These are phyloP conservation scores for Sordariomycetes sp. DNA, from an alignment of 2,329 filamentous ascomycete species.

Conservation along the genomic window DNA sequence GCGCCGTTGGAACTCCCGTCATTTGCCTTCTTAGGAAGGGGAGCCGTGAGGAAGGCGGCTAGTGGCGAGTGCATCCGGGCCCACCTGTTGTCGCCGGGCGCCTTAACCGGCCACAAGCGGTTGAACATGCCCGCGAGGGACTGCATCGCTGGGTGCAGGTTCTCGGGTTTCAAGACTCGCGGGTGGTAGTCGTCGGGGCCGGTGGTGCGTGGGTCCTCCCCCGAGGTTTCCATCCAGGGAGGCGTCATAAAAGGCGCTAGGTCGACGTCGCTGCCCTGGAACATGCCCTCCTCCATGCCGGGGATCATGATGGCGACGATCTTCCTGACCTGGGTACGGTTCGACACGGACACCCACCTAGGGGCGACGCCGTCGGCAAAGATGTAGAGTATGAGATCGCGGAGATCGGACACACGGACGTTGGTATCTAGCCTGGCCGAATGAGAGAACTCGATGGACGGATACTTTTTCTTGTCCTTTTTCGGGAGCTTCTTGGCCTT, in stretches of 20 bases:
- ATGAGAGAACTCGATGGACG: slow-evolving; percentile 45
- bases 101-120: slow-evolving; percentile 80
- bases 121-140: slow-evolving; percentile 74
- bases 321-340: slow-evolving; percentile 58
- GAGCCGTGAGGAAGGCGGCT: slow-evolving; percentile 69
- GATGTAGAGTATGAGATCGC: slow-evolving; percentile 55
- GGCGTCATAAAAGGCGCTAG: slow-evolving; percentile 29
- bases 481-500: slow-evolving; percentile 52
- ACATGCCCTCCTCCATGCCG: slow-evolving; percentile 83
- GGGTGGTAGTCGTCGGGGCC: slow-evolving; percentile 52
- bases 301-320: slow-evolving; percentile 88
- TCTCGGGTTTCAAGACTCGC: slow-evolving; percentile 35
- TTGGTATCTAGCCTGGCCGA: slow-evolving; percentile 49
- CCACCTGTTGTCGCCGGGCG: slow-evolving; percentile 75
- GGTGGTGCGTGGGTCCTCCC: slow-evolving; percentile 21
- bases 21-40: slow-evolving; percentile 58
- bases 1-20: slow-evolving; percentile 49
- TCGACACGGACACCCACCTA: slow-evolving; percentile 53
- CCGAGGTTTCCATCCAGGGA: slow-evolving; percentile 19
- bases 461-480: slow-evolving; percentile 44
- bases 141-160: slow-evolving; percentile 42
- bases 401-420: slow-evolving; percentile 52
- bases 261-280: slow-evolving; percentile 40
- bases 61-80: slow-evolving; percentile 79
- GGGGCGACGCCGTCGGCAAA: slow-evolving; percentile 55